A percentile compares a stretch with the other conserved stretches of the same genome.
Conservation (phyloP, 2,329 filamentous ascomycete species). For the Didymella arachidicola region DNA sequence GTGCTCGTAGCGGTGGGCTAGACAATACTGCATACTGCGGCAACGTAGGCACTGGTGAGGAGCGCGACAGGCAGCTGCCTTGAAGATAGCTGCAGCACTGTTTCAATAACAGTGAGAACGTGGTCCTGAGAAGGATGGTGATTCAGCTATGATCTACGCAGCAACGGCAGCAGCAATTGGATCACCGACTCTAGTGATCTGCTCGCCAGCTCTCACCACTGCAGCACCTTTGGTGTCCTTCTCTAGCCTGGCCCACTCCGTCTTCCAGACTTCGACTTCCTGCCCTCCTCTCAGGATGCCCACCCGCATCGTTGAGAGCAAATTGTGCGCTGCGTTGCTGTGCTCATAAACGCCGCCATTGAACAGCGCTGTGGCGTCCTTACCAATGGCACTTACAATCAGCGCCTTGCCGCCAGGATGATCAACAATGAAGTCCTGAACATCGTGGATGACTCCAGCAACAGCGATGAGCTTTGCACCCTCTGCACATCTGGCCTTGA, state of each 20-base stretch:
- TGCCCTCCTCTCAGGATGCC: conserved; percentile 50
- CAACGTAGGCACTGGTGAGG: too few relatives aligned
- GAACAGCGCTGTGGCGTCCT: conserved; percentile 52
- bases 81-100: too few relatives aligned
- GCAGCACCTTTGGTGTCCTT: conserved; percentile 79
- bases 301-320: conserved; percentile 51
- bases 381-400: conserved; percentile 48
- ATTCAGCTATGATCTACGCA: conserved; percentile 58
- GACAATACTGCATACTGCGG: too few relatives aligned
- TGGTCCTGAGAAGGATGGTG: not conserved
- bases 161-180: conserved; percentile 81
- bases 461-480: conserved; percentile 47
- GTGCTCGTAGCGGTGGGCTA: too few relatives aligned
- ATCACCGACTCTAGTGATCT: conserved; percentile 79
- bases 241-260: conserved; percentile 57
- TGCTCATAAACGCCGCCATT: conserved; percentile 53
- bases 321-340: conserved; percentile 52
- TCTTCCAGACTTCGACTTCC: conserved; percentile 54
- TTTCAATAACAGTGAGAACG: not conserved
- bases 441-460: conserved; percentile 51
- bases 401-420: conserved; percentile 51
- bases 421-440: conserved; percentile 47
- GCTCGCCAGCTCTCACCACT: conserved; percentile 80
- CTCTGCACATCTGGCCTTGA: conserved; percentile 35
- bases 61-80: too few relatives aligned